Base-by-base conservation (phyloP, 108 stramenopile species). In the Fistulifera pelliculosa region DNA sequence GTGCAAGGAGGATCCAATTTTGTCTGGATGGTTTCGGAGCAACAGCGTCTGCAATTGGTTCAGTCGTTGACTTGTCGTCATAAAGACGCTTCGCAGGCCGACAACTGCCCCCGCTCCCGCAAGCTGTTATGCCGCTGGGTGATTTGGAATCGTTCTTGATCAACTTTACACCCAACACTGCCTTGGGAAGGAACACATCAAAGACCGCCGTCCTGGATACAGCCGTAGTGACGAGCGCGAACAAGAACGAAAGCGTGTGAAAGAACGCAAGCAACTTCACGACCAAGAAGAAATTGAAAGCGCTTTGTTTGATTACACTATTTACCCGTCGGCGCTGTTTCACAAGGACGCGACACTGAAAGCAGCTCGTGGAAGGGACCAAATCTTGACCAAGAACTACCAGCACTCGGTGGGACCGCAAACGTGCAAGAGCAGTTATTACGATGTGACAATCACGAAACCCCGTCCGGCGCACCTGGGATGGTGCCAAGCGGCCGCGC, bases 401-500 rank as follows among this genome's bases (percentile, higher is more conserved):
- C 57, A 64, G 18, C 28, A 50, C 16, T 69, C 73, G 48, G 65
- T 64, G 6, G 82, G 82, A n/a, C 84, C 85, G 8, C 77, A 86
- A 56, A 81, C 63, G 22, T 66, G 86, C 45, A 90, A 90, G 60
- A 84, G 82, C 38, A 58, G 60, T 12, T 90, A 90, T 58, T 90
- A 90, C 53, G 89, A 90, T 56, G 82, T 90, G 17, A 90, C 89
- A 0, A 86, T 90, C 44, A 90, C 82, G 40, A 90, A 90, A 66
- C 89, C 89, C 18, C 69, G 89, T 0, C 64, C 71, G 41, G 67
- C 85, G 8, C 68, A 69, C 0, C 49, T 71, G 49, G 89, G 78
- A 3, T 90, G 89, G 89, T 90, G 89, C 69, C 89, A 90, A 56
- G 71, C 80, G 14, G 82, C 84, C 54, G 78, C 89, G 8, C 80